Conservation (phyloP, 106 monocot genomes). For the Dioscorea dumetorum region DNA sequence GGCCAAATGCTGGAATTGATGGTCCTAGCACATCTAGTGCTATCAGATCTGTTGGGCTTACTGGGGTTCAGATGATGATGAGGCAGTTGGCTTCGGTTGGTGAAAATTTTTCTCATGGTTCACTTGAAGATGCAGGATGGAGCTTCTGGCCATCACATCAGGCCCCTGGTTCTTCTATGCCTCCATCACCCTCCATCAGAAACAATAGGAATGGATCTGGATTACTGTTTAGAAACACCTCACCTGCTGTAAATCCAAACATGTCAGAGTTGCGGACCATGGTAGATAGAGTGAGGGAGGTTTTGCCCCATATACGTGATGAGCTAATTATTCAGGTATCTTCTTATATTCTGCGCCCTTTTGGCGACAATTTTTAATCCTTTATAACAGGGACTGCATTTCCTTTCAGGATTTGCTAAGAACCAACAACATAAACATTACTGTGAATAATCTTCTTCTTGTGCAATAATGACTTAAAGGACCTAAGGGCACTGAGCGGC, state of each 20-base stretch:
- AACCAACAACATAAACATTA: constrained; percentile 68
- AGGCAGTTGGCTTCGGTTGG: constrained; percentile 79
- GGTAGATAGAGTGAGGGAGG: constrained; percentile 83
- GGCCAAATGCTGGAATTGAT: constrained; percentile 47
- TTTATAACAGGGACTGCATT: too few relatives aligned
- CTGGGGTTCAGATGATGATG: constrained; percentile 95
- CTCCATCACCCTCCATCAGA: constrained; percentile 19
- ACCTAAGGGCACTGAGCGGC: too few relatives aligned
- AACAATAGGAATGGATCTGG: constrained; percentile 23
- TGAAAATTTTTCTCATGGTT: constrained; percentile 51
- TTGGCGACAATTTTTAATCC: not conserved
- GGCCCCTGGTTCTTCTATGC: constrained; percentile 21
- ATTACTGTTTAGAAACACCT: constrained; percentile 47
- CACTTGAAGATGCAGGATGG: constrained; percentile 47
- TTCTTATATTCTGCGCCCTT: not conserved
- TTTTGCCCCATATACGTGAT: constrained; percentile 89
- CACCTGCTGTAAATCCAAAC: constrained; percentile 26
- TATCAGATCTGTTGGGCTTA: constrained; percentile 52
- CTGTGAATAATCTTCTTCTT: constrained; percentile 83
- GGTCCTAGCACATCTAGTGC: constrained; percentile 52
- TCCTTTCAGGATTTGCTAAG: constrained; percentile 47
- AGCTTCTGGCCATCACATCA: constrained; percentile 50
- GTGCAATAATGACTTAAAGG: constrained; percentile 14
- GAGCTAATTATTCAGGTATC: constrained; percentile 90
- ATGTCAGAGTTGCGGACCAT: constrained; percentile 54